Base-by-base conservation (phyloP, 352 stramenopile genomes). In the Globisporangium takayamanum region DNA sequence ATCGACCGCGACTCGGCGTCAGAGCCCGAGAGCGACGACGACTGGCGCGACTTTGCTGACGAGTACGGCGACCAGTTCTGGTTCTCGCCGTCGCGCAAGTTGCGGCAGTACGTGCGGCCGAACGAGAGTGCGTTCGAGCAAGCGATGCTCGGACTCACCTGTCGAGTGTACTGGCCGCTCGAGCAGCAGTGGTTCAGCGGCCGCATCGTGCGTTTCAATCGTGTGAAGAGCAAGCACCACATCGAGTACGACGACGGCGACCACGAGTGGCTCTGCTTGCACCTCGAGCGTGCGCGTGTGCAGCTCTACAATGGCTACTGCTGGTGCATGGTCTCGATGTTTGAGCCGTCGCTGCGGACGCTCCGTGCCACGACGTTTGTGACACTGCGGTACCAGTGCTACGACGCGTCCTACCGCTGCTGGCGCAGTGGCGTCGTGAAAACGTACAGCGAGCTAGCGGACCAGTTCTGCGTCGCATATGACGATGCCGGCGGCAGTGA, bases 101-200 rank as follows among this genome's bases (percentile, higher is more conserved):
- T 70, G 41, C 75, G 79, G 0, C 60, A 72, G 14, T 84, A 85
- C 57, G 66, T 91, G 16, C 74, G 83, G 15, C 84, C 81, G n/a
- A 90, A 88, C 48, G 76, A 89, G 15, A 69, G 70, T 30, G 79
- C 76, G 0, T 57, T 61, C 11, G 71, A 87, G 47, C 79, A 77
- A 59, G 66, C 59, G 33, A 60, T 92, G 47, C 64, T 94, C 14
- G 78, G 84, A 15, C 73, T 88, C 63, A 26, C 57, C 2, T 89
- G 83, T 55, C 76, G 77, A 6, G 76, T 94, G 26, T 73, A 78
- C 18, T 94, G 84, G 84, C 80, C 80, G 11, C 66, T 90, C 25
- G 81, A 94, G 57, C 69, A 89, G 63, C 71, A 80, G 45, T 94
- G 84, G 83, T 91, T 89, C 63, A 69, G 72, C 46, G 83, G 83